phyloP scores from a whole-genome alignment of 805 yeast species.

The Pichia deserticola region DNA sequence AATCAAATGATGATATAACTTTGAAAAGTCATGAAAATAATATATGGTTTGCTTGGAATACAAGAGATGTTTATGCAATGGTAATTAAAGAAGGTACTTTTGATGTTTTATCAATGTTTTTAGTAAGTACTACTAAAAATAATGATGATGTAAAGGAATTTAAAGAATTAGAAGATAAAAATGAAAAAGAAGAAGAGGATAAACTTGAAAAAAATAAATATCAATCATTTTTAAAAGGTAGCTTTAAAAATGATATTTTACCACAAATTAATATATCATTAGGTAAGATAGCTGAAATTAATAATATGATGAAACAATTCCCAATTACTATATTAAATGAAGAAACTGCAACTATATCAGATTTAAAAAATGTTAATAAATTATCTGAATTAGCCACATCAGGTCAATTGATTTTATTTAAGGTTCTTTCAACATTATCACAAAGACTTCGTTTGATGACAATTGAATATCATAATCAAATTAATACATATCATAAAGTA shows the following conservation, averaged over 20 bases:
- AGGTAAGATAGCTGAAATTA: slow-evolving; percentile 9
- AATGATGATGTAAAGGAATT: background rate
- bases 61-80: slow-evolving; percentile 14
- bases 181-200: background rate
- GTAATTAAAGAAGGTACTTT: slow-evolving; percentile 3
- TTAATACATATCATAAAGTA: slow-evolving; percentile 14
- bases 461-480: slow-evolving; percentile 21
- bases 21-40: slow-evolving; percentile 12
- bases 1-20: background rate
- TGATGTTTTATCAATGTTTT: slow-evolving; percentile 10
- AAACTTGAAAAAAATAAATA: slow-evolving; percentile 1
- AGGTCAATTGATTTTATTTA: slow-evolving; percentile 17
- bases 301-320: slow-evolving; percentile 2
- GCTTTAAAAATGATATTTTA: background rate
- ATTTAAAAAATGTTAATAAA: slow-evolving; percentile 12
- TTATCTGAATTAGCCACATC: slow-evolving; percentile 12
- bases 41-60: slow-evolving; percentile 22
- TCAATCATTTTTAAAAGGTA: slow-evolving; percentile 5
- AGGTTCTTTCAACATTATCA: slow-evolving; percentile 12
- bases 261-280: slow-evolving; percentile 8
- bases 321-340: slow-evolving; percentile 9
- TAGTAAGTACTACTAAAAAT: slow-evolving; percentile 4
- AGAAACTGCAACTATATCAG: slow-evolving; percentile 7
- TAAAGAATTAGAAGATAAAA: background rate
- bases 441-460: slow-evolving; percentile 15